A percentile compares a stretch with the other conserved stretches of the same genome.
Evolutionary conservation across 2,329 filamentous ascomycete species (phyloP).

Genomic region (Fonsecaea pugnacius): DNA sequence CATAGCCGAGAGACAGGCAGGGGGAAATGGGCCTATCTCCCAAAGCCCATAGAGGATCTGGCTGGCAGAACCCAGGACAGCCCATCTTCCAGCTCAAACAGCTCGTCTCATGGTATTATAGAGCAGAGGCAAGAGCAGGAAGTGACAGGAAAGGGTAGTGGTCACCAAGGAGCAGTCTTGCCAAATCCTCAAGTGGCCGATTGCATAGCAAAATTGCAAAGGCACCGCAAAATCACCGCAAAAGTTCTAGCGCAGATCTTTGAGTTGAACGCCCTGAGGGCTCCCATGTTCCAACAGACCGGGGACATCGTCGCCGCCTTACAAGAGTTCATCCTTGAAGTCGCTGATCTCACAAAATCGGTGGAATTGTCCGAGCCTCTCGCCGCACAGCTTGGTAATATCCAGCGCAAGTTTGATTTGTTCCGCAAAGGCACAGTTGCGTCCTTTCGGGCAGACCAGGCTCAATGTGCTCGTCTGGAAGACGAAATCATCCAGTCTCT

Average conservation of each 20-base stretch:
- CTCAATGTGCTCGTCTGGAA: conserved; percentile 6
- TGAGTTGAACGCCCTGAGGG: conserved; percentile 15
- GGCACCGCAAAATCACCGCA: not conserved
- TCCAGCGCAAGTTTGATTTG: conserved; percentile 7
- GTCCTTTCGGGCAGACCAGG: conserved; percentile 5
- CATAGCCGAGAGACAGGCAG: not conserved
- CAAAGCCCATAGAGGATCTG: not conserved
- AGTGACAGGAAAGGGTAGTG: not conserved
- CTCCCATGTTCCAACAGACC: conserved; percentile 5
- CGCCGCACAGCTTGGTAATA: not conserved
- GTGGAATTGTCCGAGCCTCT: conserved; percentile 1
- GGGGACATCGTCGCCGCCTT: conserved; percentile 5
- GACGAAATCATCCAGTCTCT: conserved; percentile 19
- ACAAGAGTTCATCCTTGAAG: conserved; percentile 5
- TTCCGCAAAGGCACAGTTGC: conserved; percentile 10
- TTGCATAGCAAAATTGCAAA: conserved; percentile 9
- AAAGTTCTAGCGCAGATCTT: conserved; percentile 4
- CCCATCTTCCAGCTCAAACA: not conserved
- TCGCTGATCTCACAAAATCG: not conserved
- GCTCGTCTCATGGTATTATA: not conserved
- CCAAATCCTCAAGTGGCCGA: not conserved
- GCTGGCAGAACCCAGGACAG: not conserved
- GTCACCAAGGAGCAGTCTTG: not conserved
- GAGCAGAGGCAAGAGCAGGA: not conserved
- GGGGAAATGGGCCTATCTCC: not conserved